Evolutionary conservation across 306 rosid species (phyloP).

Genomic region (Styphnolobium japonicum): DNA sequence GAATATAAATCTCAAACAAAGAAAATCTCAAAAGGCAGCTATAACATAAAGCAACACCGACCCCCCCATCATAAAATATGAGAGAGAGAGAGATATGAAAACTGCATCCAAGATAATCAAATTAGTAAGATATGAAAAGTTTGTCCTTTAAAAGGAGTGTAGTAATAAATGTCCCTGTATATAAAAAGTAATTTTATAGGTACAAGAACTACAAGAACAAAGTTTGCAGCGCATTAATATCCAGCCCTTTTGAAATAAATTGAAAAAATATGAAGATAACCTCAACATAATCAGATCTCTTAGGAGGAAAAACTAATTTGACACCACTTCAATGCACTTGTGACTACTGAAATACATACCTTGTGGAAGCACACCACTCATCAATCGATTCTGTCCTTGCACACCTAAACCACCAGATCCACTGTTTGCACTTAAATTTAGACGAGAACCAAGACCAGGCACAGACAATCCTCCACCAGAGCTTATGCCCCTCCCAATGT

Average conservation of each 20-base stretch:
- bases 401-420: conserved; percentile 81
- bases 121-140: neutral
- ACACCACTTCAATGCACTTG: neutral
- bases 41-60: no score
- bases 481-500: conserved; percentile 69
- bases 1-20: neutral
- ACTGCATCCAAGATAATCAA: conserved; percentile 2
- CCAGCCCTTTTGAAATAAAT: neutral
- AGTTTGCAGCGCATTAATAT: neutral
- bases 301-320: neutral
- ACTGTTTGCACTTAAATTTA: conserved; percentile 70
- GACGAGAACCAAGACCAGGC: conserved; percentile 88
- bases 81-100: no score
- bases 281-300: neutral
- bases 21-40: neutral
- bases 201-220: neutral
- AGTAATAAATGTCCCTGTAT: neutral
- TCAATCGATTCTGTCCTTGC: conserved; percentile 90
- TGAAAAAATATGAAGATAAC: neutral
- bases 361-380: conserved; percentile 91
- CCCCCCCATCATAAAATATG: no score
- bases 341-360: conserved; percentile 43
- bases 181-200: neutral
- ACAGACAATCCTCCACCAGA: conserved; percentile 86
- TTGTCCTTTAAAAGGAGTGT: neutral